Percentiles rank a stretch among this genome's conserved stretches.
Evolutionary conservation across 1,284 basidiomycete species (phyloP).

Genomic region (Cryptococcus floricola): DNA sequence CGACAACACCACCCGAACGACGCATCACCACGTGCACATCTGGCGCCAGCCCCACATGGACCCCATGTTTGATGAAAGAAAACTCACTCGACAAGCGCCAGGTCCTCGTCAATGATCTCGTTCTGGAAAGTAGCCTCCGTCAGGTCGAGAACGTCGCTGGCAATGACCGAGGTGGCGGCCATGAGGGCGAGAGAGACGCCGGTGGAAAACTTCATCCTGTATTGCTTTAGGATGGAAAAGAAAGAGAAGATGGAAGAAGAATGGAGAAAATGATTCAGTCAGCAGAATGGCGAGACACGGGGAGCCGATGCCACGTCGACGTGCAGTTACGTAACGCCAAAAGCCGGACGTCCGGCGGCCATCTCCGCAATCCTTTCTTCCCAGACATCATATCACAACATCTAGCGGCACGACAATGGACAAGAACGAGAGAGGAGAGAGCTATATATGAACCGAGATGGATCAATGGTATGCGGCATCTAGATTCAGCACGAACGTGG

Average conservation of each 20-base stretch:
- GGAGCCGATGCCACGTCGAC: too few species aligned
- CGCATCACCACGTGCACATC: background rate
- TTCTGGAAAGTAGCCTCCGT: slow-evolving; percentile 68
- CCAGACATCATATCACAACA: too few species aligned
- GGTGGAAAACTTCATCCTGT: slow-evolving; percentile 8
- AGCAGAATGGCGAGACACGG: too few species aligned
- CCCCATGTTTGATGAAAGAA: background rate
- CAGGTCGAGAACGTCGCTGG: slow-evolving; percentile 71
- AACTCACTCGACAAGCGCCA: slow-evolving; percentile 82
- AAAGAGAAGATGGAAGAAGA: background rate
- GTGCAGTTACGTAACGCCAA: too few species aligned
- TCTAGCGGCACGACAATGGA: background rate
- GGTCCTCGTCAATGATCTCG: slow-evolving; percentile 63
- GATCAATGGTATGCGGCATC: too few species aligned
- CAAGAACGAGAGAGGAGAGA: too few species aligned
- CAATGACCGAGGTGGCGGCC: slow-evolving; percentile 24
- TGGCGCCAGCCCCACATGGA: background rate
- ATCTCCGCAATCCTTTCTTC: too few species aligned
- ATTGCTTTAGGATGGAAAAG: background rate
- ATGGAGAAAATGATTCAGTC: background rate
- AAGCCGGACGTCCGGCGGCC: too few species aligned
- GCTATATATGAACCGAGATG: too few species aligned
- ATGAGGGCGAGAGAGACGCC: slow-evolving; percentile 23
- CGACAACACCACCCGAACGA: background rate
- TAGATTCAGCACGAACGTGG: too few species aligned